Evolutionary conservation across 768 basidiomycete genomes (phyloP), one percentile per base, ranked within the genome.

Genomic region (Mycena chlorophos): DNA sequence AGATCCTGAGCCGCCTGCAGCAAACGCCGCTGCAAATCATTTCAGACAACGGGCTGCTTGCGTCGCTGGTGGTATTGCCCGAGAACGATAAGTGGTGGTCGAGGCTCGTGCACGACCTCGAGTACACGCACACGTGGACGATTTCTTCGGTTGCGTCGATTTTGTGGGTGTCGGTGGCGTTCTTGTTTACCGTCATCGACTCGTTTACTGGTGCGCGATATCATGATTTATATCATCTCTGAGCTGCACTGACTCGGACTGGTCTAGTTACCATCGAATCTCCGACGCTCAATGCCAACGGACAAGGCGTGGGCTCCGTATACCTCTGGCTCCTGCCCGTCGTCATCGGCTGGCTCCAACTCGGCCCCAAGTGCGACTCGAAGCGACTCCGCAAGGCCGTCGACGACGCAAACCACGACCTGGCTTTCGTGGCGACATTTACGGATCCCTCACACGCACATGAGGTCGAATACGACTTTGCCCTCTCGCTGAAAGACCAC

Each of bases 291-390:
- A 62, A 71, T 30, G 63, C 70, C 6, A 72, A 66, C 17, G 79
- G 77, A 1, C 68, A 78, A 47, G 74, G 65, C 5, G 73, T 74
- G 3, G 75, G 76, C 1, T 73, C 73, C 2, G 63, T 71, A 5
- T 80, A 74, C 75, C 66, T 80, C 19, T 80, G 77, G 77, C 63
- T 80, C 5, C 46, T 78, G 5, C 72, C 78, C 0, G 64, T 80
- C 10, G 76, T 79, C 17, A 63, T 74, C 2, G 58, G 78, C 0
- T 79, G 78, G 77, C 63, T 79, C 20, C 65, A 70, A 38, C 61
- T 78, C 16, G 71, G 73, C 1, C 78, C 77, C 0, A 78, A 76
- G 61, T 78, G 73, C 31, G 71, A 76, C 54, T 64, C 66, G 8
- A 23, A 12, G 1, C 73, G 73, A 5, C 55, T 78, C 10, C 51